Evolutionary conservation across 441 rosid genomes (phyloP).

Genomic region (Mallotus repandus): DNA sequence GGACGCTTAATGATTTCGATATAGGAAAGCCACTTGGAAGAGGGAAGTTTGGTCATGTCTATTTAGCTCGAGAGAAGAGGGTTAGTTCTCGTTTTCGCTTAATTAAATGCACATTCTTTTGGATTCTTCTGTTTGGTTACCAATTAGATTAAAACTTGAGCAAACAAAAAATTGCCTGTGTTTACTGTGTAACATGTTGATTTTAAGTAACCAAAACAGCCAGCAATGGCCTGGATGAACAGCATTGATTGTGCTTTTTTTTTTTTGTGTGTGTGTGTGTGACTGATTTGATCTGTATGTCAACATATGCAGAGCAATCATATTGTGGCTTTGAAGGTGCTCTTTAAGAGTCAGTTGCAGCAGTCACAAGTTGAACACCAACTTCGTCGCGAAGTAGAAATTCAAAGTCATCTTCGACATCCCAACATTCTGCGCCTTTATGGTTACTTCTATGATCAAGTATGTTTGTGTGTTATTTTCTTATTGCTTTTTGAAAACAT

Average conservation of each 20-base stretch:
- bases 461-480: conserved; percentile 21
- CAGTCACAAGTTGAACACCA: conserved; percentile 98
- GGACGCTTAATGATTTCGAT: conserved; percentile 87
- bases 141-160: too few species aligned
- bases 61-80: conserved; percentile 88
- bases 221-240: not conserved
- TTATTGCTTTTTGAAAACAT: not conserved
- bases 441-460: conserved; percentile 98
- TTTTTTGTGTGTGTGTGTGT: not conserved
- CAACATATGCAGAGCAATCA: conserved; percentile 70
- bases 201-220: too few species aligned
- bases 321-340: conserved; percentile 89
- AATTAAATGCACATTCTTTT: too few species aligned
- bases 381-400: conserved; percentile 95
- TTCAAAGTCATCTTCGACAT: conserved; percentile 91
- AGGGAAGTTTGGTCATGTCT: conserved; percentile 95
- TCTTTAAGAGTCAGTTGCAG: conserved; percentile 90
- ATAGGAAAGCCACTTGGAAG: conserved; percentile 98
- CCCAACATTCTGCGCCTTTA: conserved; percentile 87
- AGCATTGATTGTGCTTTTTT: not conserved
- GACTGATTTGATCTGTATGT: conserved; percentile 12
- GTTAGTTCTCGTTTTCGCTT: conserved; percentile 31
- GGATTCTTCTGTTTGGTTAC: too few species aligned
- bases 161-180: too few species aligned
- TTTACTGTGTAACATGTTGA: too few species aligned